Conservation (phyloP, 495 filamentous ascomycete genomes). For the Talaromyces trachyspermus region DNA sequence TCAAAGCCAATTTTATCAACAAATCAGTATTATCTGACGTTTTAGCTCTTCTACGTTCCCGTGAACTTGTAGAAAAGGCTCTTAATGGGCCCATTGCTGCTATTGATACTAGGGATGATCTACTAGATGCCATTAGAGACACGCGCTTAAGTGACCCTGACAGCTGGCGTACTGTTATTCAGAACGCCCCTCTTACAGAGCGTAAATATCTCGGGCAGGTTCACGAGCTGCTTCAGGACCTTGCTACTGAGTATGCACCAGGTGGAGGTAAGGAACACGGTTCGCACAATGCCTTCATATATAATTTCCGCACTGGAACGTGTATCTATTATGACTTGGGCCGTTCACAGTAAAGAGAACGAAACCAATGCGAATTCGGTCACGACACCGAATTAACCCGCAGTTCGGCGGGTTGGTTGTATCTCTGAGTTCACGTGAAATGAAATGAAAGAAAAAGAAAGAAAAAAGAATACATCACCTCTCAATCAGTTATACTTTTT, state of each 20-base stretch:
- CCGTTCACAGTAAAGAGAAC: conserved; percentile 2
- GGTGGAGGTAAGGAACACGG: conserved; percentile 36
- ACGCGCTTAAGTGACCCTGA: conserved; percentile 76
- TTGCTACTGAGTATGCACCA: conserved; percentile 43
- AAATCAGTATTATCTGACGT: background rate
- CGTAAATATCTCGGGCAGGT: conserved; percentile 82
- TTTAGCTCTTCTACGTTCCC: conserved; percentile 53
- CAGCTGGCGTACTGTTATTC: conserved; percentile 76
- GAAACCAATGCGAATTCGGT: background rate
- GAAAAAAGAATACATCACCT: no score
- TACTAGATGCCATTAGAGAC: conserved; percentile 71
- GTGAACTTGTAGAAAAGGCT: conserved; percentile 56
- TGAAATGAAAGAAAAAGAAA: background rate
- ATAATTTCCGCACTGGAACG: conserved; percentile 69
- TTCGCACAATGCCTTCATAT: conserved; percentile 65
- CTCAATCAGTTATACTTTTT: no score
- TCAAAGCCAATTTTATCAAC: background rate
- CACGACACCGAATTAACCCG: no score
- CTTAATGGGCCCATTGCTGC: conserved; percentile 74
- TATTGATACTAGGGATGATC: conserved; percentile 78
- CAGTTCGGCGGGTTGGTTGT: no score
- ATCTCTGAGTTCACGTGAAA: no score
- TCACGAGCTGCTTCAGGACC: conserved; percentile 62
- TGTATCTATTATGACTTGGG: conserved; percentile 72
- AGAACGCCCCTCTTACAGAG: conserved; percentile 68